These are phyloP conservation scores for Cyphellophora europaea DNA, from an alignment of 2,329 filamentous ascomycete genomes.

Conservation along the genomic window DNA sequence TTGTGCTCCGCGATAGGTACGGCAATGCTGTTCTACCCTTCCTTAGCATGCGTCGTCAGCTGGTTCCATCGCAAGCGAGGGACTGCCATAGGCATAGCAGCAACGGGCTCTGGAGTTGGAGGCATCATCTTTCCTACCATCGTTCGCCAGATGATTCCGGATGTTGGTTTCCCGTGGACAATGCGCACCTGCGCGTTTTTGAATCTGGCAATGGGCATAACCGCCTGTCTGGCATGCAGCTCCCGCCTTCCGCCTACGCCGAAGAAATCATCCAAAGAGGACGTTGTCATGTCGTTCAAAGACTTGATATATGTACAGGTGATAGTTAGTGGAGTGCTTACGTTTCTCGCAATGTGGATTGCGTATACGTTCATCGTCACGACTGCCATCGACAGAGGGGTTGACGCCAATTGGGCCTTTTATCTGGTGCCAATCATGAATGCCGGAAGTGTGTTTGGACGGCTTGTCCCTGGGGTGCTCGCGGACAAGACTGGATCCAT, in stretches of 20 bases:
- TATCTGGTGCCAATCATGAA: constrained; percentile 22
- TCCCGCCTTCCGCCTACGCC: neutral
- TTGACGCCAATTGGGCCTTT: neutral
- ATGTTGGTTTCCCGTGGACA: constrained; percentile 48
- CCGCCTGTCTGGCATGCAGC: neutral
- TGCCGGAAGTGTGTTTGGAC: constrained; percentile 39
- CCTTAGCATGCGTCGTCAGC: constrained; percentile 27
- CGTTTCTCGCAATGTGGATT: neutral
- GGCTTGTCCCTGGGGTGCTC: constrained; percentile 44
- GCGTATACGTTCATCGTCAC: neutral
- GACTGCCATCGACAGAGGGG: neutral
- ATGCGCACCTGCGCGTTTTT: constrained; percentile 51
- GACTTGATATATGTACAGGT: neutral
- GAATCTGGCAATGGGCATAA: constrained; percentile 45
- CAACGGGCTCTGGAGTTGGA: constrained; percentile 46
- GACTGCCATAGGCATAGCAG: constrained; percentile 44
- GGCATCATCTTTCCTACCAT: constrained; percentile 56
- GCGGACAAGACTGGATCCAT: constrained; percentile 46
- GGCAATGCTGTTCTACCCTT: constrained; percentile 39
- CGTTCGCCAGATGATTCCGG: constrained; percentile 43
- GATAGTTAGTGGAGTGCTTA: neutral
- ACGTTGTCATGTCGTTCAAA: neutral
- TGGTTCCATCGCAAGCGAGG: constrained; percentile 47
- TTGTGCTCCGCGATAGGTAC: constrained; percentile 44
- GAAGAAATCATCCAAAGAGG: neutral